Evolutionary conservation across 331 rosid species (phyloP).

Genomic region (Ulmus americana): DNA sequence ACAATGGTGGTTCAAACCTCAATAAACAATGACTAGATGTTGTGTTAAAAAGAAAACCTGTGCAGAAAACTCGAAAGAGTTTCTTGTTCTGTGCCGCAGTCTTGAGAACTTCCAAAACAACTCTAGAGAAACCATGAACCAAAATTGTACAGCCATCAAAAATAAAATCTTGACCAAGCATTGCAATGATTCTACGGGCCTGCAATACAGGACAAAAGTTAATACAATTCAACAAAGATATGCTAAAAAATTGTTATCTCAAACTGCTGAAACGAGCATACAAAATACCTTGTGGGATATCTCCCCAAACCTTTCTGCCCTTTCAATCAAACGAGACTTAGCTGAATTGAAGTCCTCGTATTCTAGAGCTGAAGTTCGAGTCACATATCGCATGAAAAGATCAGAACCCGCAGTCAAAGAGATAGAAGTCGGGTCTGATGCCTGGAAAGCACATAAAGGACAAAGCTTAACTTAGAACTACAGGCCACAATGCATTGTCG

Average conservation of each 20-base stretch:
- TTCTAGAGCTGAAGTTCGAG: slow-evolving; percentile 82
- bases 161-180: slow-evolving; percentile 87
- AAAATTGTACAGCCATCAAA: slow-evolving; percentile 84
- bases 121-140: slow-evolving; percentile 93
- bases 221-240: neutral
- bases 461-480: slow-evolving; percentile 3
- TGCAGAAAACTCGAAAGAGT: slow-evolving; percentile 79
- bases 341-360: slow-evolving; percentile 87
- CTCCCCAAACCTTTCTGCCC: slow-evolving; percentile 94
- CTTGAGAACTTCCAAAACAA: slow-evolving; percentile 73
- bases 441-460: slow-evolving; percentile 33
- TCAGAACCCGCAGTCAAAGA: slow-evolving; percentile 88
- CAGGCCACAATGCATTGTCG: neutral
- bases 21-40: neutral
- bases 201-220: slow-evolving; percentile 23
- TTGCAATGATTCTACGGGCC: slow-evolving; percentile 80
- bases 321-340: slow-evolving; percentile 75
- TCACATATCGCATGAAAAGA: slow-evolving; percentile 77
- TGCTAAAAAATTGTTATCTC: neutral
- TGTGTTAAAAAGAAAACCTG: slow-evolving; percentile 45
- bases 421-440: slow-evolving; percentile 81
- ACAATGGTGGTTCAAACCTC: neutral
- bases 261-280: neutral
- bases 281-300: slow-evolving; percentile 61
- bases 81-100: slow-evolving; percentile 74